Base-by-base conservation (phyloP, 116 monocot species). In the Thalassia testudinum region DNA sequence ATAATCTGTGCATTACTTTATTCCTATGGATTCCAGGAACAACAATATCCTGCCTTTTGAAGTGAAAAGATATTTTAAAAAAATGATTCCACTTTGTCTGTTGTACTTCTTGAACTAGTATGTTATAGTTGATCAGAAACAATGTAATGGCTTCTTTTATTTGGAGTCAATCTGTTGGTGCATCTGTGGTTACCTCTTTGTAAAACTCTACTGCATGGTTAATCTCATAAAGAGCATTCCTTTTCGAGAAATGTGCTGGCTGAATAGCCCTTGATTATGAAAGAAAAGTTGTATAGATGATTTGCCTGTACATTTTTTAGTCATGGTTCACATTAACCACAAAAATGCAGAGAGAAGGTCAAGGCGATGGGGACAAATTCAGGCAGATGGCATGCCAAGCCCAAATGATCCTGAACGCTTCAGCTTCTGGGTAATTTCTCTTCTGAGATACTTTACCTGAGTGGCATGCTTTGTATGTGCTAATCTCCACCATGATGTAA, bases 391-490 rank as follows among this genome's bases (percentile, higher is more conserved):
- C 27, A 81, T 81, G 59, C 82, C 87, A 43, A 67, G 73, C 51
- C 58, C 67, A 28, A 71, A 73, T 24, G 81, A 87, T 70, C 73
- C 81, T 34, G 87, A 87, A 58, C 66, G 63, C 58, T 78, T 87
- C 21, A 87, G 87, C 55, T 87, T 87, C 47, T 87, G 87, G 87
- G 87, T 87, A 69, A 48, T 28, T 27, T 37, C 2, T 42, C 42
- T 26, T n/a, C 19, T 6, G 30, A 10, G 2, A 17, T 51, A 40
- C 17, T 42, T 50, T 22, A 18, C 27, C 16, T 14, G 45, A 27
- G 4, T 53, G 30, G 24, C 30, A 3, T 34, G 3, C 30, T 34
- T n/a, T 34, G 10, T 34, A 10, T 3, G 10, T 10, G 30, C 30
- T 34, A 34, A 5, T 34, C 10, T 34, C 10, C 10, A n/a, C n/a